Evolutionary conservation across 2,329 filamentous ascomycete genomes (phyloP).

Genomic region (Rachicladosporium sp.): DNA sequence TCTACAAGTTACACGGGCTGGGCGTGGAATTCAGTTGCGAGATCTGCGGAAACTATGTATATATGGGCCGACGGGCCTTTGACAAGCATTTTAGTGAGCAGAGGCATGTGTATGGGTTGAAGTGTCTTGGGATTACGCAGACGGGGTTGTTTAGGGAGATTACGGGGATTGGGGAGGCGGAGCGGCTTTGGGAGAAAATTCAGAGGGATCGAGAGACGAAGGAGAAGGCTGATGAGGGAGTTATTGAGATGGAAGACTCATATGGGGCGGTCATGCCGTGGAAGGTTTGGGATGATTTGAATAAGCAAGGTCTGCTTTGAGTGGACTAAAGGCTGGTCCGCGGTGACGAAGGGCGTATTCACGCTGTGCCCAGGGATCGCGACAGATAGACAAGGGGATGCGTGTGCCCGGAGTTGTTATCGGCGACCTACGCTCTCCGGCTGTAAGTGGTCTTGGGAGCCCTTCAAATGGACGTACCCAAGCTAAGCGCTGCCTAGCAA

Average conservation of each 20-base stretch:
- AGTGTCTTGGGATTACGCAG: slow-evolving; percentile 85
- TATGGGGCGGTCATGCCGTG: slow-evolving; percentile 98
- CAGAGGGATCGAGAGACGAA: slow-evolving; percentile 71
- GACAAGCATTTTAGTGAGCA: slow-evolving; percentile 98
- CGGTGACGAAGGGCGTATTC: too few relatives aligned
- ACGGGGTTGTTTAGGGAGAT: slow-evolving; percentile 80
- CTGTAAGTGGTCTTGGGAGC: too few relatives aligned
- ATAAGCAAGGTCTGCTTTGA: slow-evolving; percentile 69
- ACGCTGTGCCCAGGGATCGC: too few relatives aligned
- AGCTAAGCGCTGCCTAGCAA: too few relatives aligned
- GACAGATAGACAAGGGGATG: too few relatives aligned
- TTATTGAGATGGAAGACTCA: slow-evolving; percentile 97
- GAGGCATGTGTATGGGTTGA: slow-evolving; percentile 82
- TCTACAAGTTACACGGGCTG: slow-evolving; percentile 91
- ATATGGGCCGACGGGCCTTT: slow-evolving; percentile 93
- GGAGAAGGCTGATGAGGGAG: slow-evolving; percentile 46
- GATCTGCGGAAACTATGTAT: slow-evolving; percentile 96
- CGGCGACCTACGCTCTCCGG: too few relatives aligned
- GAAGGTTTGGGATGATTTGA: slow-evolving; percentile 92
- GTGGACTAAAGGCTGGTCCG: too few relatives aligned
- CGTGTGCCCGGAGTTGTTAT: too few relatives aligned
- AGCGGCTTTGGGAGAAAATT: slow-evolving; percentile 86
- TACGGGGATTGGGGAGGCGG: slow-evolving; percentile 77
- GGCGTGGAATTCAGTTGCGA: slow-evolving; percentile 94
- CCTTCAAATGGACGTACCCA: too few relatives aligned